Percentiles rank a stretch among this genome's conserved stretches.
Evolutionary conservation across 2,329 filamentous ascomycete species (phyloP).

Genomic region (Hymenoscyphus fraxineus): DNA sequence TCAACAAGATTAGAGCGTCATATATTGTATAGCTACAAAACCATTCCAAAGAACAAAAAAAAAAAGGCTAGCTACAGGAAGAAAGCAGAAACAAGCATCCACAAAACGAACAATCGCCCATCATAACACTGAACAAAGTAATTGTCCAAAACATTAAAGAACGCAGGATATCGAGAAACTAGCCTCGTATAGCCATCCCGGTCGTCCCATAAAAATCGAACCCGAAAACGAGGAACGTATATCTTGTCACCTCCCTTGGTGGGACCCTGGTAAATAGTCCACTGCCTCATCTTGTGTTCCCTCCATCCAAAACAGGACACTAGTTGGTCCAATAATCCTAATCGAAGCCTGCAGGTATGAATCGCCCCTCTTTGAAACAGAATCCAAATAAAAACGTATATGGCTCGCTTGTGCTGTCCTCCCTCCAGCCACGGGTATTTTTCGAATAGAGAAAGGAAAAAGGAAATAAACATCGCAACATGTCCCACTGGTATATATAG

Average conservation of each 20-base stretch:
- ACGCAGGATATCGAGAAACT: not conserved
- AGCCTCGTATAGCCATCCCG: not conserved
- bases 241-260: not conserved
- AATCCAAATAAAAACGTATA: not conserved
- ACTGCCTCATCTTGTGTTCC: not conserved
- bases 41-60: not conserved
- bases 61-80: not conserved
- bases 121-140: not conserved
- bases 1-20: not conserved
- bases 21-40: not conserved
- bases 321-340: not conserved
- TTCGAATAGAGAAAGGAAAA: not conserved
- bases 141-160: not conserved
- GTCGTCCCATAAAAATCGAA: not conserved
- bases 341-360: not conserved
- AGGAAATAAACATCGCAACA: slow-evolving; percentile 7
- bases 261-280: not conserved
- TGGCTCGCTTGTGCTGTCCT: not conserved
- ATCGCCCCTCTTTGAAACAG: not conserved
- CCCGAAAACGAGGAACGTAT: not conserved
- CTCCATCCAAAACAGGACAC: not conserved
- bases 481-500: not conserved
- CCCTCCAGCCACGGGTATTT: not conserved
- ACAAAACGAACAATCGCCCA: not conserved
- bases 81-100: not conserved